Percentiles rank a stretch among this genome's conserved stretches.
phyloP scores from a whole-genome alignment of 352 stramenopile genomes.

The Globisporangium nunn region DNA sequence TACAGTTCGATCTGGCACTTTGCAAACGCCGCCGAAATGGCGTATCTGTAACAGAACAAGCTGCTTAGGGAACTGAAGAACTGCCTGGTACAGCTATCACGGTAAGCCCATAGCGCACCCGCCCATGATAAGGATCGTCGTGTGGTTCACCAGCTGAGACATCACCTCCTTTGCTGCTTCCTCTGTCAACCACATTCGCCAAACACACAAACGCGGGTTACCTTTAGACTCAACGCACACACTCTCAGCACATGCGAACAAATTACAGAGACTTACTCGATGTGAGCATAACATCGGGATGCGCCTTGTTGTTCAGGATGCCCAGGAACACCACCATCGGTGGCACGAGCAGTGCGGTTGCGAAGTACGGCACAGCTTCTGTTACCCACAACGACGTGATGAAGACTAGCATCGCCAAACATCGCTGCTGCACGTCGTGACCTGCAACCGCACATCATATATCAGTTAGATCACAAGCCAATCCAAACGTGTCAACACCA shows the following conservation, averaged over 20 bases:
- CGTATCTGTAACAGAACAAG: conserved; percentile 32
- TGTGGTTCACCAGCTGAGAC: conserved; percentile 88
- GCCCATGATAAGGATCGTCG: conserved; percentile 91
- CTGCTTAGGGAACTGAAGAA: background rate
- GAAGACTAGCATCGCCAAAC: conserved; percentile 87
- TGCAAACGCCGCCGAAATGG: conserved; percentile 86
- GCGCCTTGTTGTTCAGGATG: conserved; percentile 83
- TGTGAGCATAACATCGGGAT: conserved; percentile 58
- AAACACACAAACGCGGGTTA: background rate
- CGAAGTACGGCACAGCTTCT: conserved; percentile 88
- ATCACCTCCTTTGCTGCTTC: conserved; percentile 85
- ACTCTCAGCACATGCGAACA: background rate
- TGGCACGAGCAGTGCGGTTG: conserved; percentile 85
- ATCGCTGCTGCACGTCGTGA: conserved; percentile 77
- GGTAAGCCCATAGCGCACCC: conserved; percentile 23
- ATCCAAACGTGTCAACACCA: background rate
- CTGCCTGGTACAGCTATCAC: background rate
- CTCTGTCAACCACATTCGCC: conserved; percentile 22
- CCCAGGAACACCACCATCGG: conserved; percentile 84
- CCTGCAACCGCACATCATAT: conserved; percentile 16
- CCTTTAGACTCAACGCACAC: background rate
- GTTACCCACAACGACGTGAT: conserved; percentile 89
- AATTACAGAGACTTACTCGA: conserved; percentile 36
- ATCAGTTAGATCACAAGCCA: background rate
- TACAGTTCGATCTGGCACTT: conserved; percentile 92